These are phyloP conservation scores for Oryza officinalis DNA, from an alignment of 176 grass and related monocot species.

Conservation along the genomic window DNA sequence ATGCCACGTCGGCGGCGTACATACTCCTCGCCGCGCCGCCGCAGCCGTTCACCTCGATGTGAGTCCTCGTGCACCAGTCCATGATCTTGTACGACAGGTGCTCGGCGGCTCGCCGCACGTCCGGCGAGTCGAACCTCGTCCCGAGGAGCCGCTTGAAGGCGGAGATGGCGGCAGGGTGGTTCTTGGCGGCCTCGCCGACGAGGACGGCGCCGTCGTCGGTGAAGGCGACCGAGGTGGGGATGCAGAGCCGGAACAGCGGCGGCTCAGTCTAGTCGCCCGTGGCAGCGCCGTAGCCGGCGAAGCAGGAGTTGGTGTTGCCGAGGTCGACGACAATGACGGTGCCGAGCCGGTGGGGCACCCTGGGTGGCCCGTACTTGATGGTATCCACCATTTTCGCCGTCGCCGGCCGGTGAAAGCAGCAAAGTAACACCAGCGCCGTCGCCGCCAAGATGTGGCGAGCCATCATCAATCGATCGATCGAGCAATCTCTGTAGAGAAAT, in stretches of 20 bases:
- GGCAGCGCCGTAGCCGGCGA: neutral
- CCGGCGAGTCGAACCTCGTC: neutral
- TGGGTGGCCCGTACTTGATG: too few species aligned
- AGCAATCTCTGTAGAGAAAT: too few species aligned
- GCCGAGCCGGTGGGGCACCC: too few species aligned
- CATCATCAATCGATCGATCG: too few species aligned
- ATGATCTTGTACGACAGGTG: neutral
- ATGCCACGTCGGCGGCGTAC: neutral
- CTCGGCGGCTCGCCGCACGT: too few species aligned
- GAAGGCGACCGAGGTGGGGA: constrained; percentile 19
- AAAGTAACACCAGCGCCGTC: neutral
- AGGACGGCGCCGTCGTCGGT: neutral
- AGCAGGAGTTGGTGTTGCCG: constrained; percentile 29
- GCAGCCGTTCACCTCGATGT: neutral
- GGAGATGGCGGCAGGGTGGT: constrained; percentile 4
- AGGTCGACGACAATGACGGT: neutral
- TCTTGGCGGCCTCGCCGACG: constrained; percentile 17
- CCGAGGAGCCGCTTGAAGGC: constrained; percentile 24
- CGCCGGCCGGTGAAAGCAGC: neutral
- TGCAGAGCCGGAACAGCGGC: constrained; percentile 12
- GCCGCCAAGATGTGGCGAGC: too few species aligned
- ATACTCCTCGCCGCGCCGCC: neutral
- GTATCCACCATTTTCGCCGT: neutral
- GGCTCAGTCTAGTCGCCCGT: neutral
- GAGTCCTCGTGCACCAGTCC: too few species aligned